A percentile compares a stretch with the other conserved stretches of the same genome.
Evolutionary conservation across 2,329 filamentous ascomycete genomes (phyloP).

Genomic region (Gnomoniopsis smithogilvyi): DNA sequence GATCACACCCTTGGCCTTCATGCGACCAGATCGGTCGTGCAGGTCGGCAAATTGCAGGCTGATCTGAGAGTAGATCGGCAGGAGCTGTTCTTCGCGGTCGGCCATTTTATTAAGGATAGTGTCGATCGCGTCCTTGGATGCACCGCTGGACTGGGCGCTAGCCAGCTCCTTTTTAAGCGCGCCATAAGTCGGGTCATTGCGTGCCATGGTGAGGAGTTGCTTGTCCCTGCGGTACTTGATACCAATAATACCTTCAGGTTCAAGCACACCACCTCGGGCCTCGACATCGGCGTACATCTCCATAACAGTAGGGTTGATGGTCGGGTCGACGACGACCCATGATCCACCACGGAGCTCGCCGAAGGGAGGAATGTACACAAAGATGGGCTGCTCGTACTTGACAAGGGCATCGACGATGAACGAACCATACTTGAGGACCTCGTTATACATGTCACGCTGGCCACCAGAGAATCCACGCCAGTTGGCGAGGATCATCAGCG

Average conservation of each 20-base stretch:
- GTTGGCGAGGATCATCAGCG: slow-evolving; percentile 98
- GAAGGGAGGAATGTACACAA: slow-evolving; percentile 96
- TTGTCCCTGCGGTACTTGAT: slow-evolving; percentile 99
- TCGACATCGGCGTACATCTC: slow-evolving; percentile 99
- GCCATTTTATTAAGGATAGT: slow-evolving; percentile 82
- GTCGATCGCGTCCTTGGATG: slow-evolving; percentile 71
- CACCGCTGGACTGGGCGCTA: slow-evolving; percentile 50
- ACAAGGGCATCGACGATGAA: slow-evolving; percentile 98
- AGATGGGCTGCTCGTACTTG: slow-evolving; percentile 98
- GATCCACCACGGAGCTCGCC: slow-evolving; percentile 98
- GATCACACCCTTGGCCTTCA: slow-evolving; percentile 96
- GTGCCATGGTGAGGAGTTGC: slow-evolving; percentile 96
- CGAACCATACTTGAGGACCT: slow-evolving; percentile 98
- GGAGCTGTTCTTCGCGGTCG: slow-evolving; percentile 78
- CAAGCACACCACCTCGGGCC: slow-evolving; percentile 91
- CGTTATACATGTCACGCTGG: slow-evolving; percentile 99
- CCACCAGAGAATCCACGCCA: slow-evolving; percentile 99
- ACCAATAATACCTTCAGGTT: slow-evolving; percentile 95
- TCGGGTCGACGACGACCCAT: slow-evolving; percentile 98
- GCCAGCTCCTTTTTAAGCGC: slow-evolving; percentile 76
- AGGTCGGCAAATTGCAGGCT: slow-evolving; percentile 96
- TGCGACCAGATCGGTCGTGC: slow-evolving; percentile 93
- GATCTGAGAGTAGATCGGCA: slow-evolving; percentile 93
- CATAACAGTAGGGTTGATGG: slow-evolving; percentile 95
- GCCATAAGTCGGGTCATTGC: slow-evolving; percentile 80